Evolutionary conservation across 2,329 filamentous ascomycete species (phyloP), one percentile per base, ranked within the genome.

Genomic region (Scortechinia acanthostroma): DNA sequence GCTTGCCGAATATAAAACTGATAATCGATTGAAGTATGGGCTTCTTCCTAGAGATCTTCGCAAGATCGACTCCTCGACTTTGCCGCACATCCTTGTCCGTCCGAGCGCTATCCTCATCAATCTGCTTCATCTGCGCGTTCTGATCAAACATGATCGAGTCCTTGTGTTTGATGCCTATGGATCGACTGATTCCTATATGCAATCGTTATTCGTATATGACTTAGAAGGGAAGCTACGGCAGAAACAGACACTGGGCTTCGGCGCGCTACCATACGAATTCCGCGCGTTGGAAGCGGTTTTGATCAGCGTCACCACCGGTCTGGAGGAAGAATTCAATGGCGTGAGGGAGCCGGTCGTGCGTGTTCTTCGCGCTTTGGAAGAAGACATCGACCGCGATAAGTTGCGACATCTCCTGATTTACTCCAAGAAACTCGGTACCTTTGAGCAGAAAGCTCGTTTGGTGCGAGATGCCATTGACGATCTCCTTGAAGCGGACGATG

Each of bases 1-100:
- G n/a, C 45, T 28, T 23, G 37, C 13, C 28, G 45, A 42, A 35
- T 22, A 43, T n/a, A 45, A 40, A 20, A 46, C 60, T 43, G 58
- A 51, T 25, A 42, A 23, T 46, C 43, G 35, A 30, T 3, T 48
- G 48, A 52, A 91, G 87, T 96, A 95, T 60, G 91, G 91, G 35
- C 76, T 97, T 21, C 76, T 96, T 43, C 91, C 93, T 46, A 91
- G 93, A 49, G 93, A 98, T 70, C 73, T 98, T 46, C 87, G 93
- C 55, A 98, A 98, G 67, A 96, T 98, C 58, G 93, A 98, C 62
- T 96, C 91, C 14, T 95, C 89, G 47, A 88, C 85, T 21, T 72
- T 88, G 19, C 84, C 84, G n/a, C 82, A 86, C 55, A 88, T 88
- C 44, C 74, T 88, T 47, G 75, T 88, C 46, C 80, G 84, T 42